Conservation (phyloP, 441 rosid species). For the Populus hybrid region DNA sequence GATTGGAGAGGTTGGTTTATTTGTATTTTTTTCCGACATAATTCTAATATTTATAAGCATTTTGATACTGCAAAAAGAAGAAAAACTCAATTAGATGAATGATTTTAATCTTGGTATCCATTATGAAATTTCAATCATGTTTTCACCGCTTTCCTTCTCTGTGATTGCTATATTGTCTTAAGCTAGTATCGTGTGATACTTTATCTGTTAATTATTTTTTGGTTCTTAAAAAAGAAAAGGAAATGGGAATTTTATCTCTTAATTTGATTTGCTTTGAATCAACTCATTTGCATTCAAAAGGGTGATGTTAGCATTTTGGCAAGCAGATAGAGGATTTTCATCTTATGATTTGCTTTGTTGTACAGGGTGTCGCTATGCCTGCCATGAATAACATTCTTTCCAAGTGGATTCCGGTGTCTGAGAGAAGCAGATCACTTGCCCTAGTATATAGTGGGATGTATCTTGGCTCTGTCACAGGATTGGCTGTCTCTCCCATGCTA, state of each 20-base stretch:
- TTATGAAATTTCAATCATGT: neutral
- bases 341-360: slow-evolving; percentile 21
- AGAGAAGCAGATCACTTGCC: slow-evolving; percentile 96
- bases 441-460: slow-evolving; percentile 98
- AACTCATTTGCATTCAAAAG: slow-evolving; percentile 1
- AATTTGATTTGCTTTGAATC: slow-evolving; percentile 3
- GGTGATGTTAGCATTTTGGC: slow-evolving; percentile 5
- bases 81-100: neutral
- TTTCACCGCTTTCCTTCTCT: neutral
- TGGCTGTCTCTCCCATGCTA: slow-evolving; percentile 79
- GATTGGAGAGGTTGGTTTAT: slow-evolving; percentile 79
- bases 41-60: neutral
- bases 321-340: slow-evolving; percentile 12
- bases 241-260: neutral
- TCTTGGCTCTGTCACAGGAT: slow-evolving; percentile 95
- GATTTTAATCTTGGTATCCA: neutral
- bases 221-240: neutral
- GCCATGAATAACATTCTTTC: slow-evolving; percentile 98
- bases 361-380: slow-evolving; percentile 99
- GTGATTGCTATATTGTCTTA: neutral
- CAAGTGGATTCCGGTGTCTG: slow-evolving; percentile 98
- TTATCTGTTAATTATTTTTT: too few relatives aligned
- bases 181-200: too few relatives aligned
- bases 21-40: slow-evolving; percentile 15
- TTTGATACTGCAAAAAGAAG: neutral